phyloP scores from a whole-genome alignment of 495 filamentous ascomycete species.

The Penicillium dipodomyicola region DNA sequence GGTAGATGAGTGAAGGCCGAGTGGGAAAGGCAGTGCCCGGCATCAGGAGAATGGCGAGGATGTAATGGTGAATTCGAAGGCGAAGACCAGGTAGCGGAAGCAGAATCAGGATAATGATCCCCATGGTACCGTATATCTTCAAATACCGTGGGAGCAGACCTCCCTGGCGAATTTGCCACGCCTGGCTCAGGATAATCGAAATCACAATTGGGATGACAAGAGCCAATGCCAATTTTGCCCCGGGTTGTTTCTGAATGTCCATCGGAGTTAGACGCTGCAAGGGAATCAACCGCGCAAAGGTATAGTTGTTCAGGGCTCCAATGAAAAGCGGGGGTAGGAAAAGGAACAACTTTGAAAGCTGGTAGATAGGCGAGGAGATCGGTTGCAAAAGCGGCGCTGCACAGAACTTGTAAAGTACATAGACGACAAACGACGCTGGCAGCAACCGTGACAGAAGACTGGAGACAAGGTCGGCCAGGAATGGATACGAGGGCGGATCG shows the following conservation, averaged over 20 bases:
- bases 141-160: conserved; percentile 68
- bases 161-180: conserved; percentile 72
- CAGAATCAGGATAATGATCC: conserved; percentile 57
- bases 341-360: conserved; percentile 69
- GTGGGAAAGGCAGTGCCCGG: conserved; percentile 84
- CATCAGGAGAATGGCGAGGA: conserved; percentile 79
- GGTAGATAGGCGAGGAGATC: conserved; percentile 55
- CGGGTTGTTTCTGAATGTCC: conserved; percentile 74
- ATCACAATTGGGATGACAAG: conserved; percentile 63
- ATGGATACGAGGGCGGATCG: conserved; percentile 62
- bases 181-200: conserved; percentile 61
- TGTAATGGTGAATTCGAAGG: conserved; percentile 92
- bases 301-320: conserved; percentile 78
- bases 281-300: conserved; percentile 74
- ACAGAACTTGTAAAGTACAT: conserved; percentile 72
- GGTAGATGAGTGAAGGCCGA: conserved; percentile 72
- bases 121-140: conserved; percentile 66
- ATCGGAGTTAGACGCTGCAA: conserved; percentile 73
- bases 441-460: conserved; percentile 68
- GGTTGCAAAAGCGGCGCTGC: conserved; percentile 52
- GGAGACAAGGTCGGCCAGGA: conserved; percentile 62
- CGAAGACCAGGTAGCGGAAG: conserved; percentile 75
- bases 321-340: conserved; percentile 76
- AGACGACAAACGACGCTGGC: conserved; percentile 71
- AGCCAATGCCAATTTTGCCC: conserved; percentile 67